phyloP scores from a whole-genome alignment of 805 yeast genomes.

The Yamadazyma akitaensis region DNA sequence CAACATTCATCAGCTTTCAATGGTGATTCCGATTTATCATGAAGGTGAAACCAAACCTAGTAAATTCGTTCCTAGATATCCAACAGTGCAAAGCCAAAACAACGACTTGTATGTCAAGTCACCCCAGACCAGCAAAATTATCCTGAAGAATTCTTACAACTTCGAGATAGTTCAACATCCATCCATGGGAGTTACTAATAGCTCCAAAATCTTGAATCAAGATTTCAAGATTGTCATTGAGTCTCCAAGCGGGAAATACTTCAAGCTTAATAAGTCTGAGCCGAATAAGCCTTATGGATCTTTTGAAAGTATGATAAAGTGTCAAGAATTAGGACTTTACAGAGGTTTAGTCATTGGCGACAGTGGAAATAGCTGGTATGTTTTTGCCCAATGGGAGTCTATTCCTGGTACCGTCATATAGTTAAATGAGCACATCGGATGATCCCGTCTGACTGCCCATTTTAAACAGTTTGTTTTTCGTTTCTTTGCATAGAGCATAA shows the following conservation, averaged over 20 bases:
- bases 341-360: conserved; percentile 78
- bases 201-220: conserved; percentile 30
- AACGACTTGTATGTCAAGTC: conserved; percentile 79
- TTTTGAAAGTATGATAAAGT: conserved; percentile 58
- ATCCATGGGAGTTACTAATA: conserved; percentile 43
- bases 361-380: conserved; percentile 76
- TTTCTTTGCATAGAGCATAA: conserved; percentile 1
- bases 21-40: conserved; percentile 74
- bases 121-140: conserved; percentile 73
- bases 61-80: conserved; percentile 68
- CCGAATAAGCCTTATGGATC: conserved; percentile 46
- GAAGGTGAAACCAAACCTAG: conserved; percentile 59
- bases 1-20: conserved; percentile 63
- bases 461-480: neutral
- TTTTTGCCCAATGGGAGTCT: conserved; percentile 89
- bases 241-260: conserved; percentile 80
- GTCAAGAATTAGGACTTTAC: conserved; percentile 79
- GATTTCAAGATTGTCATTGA: conserved; percentile 66
- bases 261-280: conserved; percentile 52
- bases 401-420: conserved; percentile 20
- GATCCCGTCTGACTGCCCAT: neutral
- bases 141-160: conserved; percentile 54
- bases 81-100: conserved; percentile 63
- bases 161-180: conserved; percentile 67
- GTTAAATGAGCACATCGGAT: neutral